Evolutionary conservation across 805 yeast species (phyloP), one percentile per base, ranked within the genome.

Genomic region (Alloascoidea africana): DNA sequence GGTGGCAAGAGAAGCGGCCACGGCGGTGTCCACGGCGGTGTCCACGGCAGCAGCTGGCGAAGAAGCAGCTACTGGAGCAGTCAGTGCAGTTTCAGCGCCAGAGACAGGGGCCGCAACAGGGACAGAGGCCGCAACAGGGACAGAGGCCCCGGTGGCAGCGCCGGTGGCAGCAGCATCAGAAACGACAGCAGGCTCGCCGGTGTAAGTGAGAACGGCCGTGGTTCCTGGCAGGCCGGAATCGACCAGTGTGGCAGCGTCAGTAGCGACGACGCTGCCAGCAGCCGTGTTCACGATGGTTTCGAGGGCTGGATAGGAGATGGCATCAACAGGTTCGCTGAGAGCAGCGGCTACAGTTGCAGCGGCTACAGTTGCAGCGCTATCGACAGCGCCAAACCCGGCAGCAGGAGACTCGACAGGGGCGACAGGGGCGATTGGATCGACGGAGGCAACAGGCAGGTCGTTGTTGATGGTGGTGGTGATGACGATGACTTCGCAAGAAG

Each of bases 241-340:
- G n/a, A n/a, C n/a, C n/a, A n/a, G n/a, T 23, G 30, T 23, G 8
- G 30, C 30, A 23, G 30, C 30, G 8, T 23, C 13, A 23, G 13
- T 23, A n/a, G 30, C n/a, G n/a, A n/a, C 30, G n/a, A n/a, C 30
- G n/a, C 30, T 23, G n/a, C 30, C 30, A n/a, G 30, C n/a, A 23
- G 30, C 8, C n/a, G 8, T n/a, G n/a, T n/a, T n/a, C n/a, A n/a
- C n/a, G n/a, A 23, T n/a, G n/a, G 30, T 8, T 23, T n/a, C 30
- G n/a, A n/a, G n/a, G n/a, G n/a, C n/a, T n/a, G 30, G 8, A 23
- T 8, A 23, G 30, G 30, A 8, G n/a, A n/a, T 8, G n/a, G 30
- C 8, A 8, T 23, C 30, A 8, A n/a, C 30, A 8, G 30, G 13
- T 23, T 23, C 30, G n/a, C 30, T n/a, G 30, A n/a, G 8, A 8